Evolutionary conservation across 345 rosid genomes (phyloP), one percentile per base, ranked within the genome.

Genomic region (Capsella bursapastoris): DNA sequence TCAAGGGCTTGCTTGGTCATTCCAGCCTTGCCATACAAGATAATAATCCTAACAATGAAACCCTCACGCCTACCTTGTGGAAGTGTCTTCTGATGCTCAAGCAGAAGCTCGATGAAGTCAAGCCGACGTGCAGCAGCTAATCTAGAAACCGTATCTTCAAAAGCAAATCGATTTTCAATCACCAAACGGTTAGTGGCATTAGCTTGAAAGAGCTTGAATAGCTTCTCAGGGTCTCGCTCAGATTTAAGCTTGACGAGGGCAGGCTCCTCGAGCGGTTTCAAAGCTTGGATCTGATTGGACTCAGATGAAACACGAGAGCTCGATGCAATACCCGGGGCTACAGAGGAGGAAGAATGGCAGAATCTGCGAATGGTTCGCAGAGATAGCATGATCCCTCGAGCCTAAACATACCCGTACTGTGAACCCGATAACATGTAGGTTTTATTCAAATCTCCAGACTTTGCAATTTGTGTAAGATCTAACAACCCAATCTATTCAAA

Each of bases 41-140:
- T 88, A 18, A 91, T 91, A 66, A 91, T 89, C 82, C 96, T 87
- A 72, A 89, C 85, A 14, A 89, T 74, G 71, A 89, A 89, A 11
- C 96, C 97, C 74, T 91, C 93, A 1, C 97, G 96, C 61, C 91
- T 84, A 43, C 97, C 93, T 70, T 91, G 97, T 0, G 83, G 85
- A 75, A 91, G 90, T 45, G 82, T 73, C 87, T 89, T 91, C 57
- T 91, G 97, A 22, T 91, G 93, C 85, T 91, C 97, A 72, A 91
- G 96, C 62, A 91, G 76, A 47, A 85, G 77, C 79, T 88, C 91
- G 1, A 91, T 84, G 81, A 73, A 86, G 83, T 88, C 97, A 74
- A 88, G 76, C 45, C 93, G 77, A 18, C 80, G 68, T 25, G 93
- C 91, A 8, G 91, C 93, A n/a, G 89, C 89, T 72, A 91, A 82